phyloP scores from a whole-genome alignment of 306 rosid genomes.

The Malus fusca region DNA sequence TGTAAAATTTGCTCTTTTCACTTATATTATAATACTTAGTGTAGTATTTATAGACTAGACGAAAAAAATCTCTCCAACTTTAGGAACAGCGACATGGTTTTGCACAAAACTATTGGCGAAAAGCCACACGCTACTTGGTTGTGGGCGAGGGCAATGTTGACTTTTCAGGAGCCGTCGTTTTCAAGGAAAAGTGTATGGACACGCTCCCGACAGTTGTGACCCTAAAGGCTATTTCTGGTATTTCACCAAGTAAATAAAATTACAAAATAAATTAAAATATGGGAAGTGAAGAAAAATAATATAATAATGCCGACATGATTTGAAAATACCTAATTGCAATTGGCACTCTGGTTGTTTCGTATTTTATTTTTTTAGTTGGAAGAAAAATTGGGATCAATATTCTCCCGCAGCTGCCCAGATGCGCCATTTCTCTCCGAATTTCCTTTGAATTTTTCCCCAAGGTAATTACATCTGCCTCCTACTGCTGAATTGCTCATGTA shows the following conservation, averaged over 20 bases:
- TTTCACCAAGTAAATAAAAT: not conserved
- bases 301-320: not conserved
- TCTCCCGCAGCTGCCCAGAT: constrained; percentile 13
- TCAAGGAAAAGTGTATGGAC: constrained; percentile 13
- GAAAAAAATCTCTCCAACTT: not conserved
- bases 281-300: not conserved
- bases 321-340: not conserved
- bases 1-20: too few relatives aligned
- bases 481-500: not conserved
- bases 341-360: not conserved
- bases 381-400: not conserved
- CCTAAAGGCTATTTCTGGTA: constrained; percentile 10
- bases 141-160: not conserved
- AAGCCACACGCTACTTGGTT: not conserved
- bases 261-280: not conserved
- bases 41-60: rapidly evolving
- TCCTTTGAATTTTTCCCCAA: not conserved
- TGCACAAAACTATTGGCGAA: not conserved
- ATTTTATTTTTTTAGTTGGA: not conserved
- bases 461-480: constrained; percentile 12
- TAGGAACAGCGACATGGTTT: not conserved
- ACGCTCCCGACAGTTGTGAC: not conserved
- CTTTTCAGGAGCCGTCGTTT: not conserved
- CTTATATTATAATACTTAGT: too few relatives aligned
- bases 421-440: constrained; percentile 11